Evolutionary conservation across 305 asterid species (phyloP).

Genomic region (Fraxinus sp.): DNA sequence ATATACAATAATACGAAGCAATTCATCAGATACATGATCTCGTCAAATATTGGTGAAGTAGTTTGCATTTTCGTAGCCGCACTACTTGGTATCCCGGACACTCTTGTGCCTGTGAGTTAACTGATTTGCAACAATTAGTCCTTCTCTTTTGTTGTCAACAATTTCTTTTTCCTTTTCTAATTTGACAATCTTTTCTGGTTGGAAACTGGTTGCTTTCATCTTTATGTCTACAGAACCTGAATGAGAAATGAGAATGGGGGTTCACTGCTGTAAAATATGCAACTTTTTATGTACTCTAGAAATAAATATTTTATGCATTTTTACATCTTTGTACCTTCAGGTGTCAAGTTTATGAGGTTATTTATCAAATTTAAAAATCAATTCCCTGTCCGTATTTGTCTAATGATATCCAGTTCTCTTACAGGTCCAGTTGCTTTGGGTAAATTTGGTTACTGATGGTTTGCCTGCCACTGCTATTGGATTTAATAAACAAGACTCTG

Average conservation of each 20-base stretch:
- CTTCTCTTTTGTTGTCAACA: constrained; percentile 3
- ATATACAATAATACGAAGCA: constrained; percentile 97
- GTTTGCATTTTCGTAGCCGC: constrained; percentile 99
- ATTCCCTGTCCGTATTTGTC: constrained; percentile 9
- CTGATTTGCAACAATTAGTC: constrained; percentile 20
- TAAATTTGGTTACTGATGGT: constrained; percentile 97
- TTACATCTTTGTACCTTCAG: constrained; percentile 15
- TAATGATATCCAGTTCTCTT: constrained; percentile 27
- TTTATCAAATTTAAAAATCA: constrained; percentile 3
- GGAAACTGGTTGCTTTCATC: constrained; percentile 6
- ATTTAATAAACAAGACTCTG: constrained; percentile 93
- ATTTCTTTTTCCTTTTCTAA: constrained; percentile 4
- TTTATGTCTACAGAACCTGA: not conserved
- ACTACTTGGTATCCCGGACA: constrained; percentile 95
- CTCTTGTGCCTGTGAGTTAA: constrained; percentile 90
- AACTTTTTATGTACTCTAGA: not conserved
- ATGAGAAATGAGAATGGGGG: constrained; percentile 9
- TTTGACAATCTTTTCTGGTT: not conserved
- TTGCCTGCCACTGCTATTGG: constrained; percentile 99
- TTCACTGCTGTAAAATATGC: constrained; percentile 3
- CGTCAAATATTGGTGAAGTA: constrained; percentile 99
- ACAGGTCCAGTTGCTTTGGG: constrained; percentile 99
- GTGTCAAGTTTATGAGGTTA: constrained; percentile 16
- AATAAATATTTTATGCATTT: not conserved
- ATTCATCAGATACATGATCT: constrained; percentile 98